These are phyloP conservation scores for Cordyceps fumosorosea DNA, from an alignment of 2,329 filamentous ascomycete species.

Conservation along the genomic window DNA sequence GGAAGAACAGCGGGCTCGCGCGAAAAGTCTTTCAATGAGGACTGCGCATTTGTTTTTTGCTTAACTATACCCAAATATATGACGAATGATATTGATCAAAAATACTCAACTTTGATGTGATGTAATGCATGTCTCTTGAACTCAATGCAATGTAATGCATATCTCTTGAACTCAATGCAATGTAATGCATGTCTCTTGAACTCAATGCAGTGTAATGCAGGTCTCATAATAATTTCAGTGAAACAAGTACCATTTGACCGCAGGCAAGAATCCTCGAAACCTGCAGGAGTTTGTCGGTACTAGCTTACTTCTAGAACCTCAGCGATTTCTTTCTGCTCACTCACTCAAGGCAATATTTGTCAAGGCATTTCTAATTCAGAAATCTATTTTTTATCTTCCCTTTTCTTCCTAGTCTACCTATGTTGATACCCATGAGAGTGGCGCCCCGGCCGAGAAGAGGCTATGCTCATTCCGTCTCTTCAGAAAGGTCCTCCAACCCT, in stretches of 20 bases:
- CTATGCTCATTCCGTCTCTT: background rate
- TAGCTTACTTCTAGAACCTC: no score
- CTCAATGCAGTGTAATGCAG: no score
- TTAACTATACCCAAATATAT: slow-evolving; percentile 12
- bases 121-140: background rate
- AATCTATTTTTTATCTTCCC: background rate
- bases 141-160: no score
- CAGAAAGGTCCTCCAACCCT: slow-evolving; percentile 11
- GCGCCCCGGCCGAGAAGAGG: background rate
- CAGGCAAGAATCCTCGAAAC: no score
- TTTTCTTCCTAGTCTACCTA: slow-evolving; percentile 6
- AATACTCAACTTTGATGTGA: background rate
- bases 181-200: no score
- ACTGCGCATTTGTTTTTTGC: slow-evolving; percentile 3
- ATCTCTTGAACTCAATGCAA: no score
- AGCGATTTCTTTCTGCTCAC: no score
- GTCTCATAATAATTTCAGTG: no score
- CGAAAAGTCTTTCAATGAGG: background rate
- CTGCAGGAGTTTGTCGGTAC: no score
- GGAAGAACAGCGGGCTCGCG: background rate
- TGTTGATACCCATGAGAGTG: background rate
- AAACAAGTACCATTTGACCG: no score
- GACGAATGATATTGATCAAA: slow-evolving; percentile 1
- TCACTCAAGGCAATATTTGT: background rate
- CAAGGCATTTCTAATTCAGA: background rate